Conservation (phyloP, 73 alveolate genomes). For the Tetrahymena thermophila region DNA sequence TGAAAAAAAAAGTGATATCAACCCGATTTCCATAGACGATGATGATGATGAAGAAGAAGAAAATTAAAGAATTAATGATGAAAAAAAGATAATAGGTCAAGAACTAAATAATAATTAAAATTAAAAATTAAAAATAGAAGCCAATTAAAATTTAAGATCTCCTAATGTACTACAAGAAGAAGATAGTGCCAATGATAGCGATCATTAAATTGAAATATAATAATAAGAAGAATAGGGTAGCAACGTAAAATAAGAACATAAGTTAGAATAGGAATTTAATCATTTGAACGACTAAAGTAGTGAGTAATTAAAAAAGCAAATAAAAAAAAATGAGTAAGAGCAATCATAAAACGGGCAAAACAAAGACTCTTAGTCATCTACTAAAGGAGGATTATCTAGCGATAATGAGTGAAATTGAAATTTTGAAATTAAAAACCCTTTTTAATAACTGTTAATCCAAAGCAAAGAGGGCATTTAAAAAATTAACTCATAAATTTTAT, state of each 20-base stretch:
- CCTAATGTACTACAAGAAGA: not conserved
- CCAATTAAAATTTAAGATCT: not conserved
- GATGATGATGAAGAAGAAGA: not conserved
- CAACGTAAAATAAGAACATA: not conserved
- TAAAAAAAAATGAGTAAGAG: not conserved
- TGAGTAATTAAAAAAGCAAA: not conserved
- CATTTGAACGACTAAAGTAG: not conserved
- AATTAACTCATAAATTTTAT: not conserved
- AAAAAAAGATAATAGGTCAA: not conserved
- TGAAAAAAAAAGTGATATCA: not conserved
- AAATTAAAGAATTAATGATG: not conserved
- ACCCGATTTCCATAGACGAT: not conserved
- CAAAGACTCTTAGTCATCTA: not conserved
- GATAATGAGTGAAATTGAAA: not conserved
- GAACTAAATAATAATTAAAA: not conserved
- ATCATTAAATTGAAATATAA: too few relatives aligned
- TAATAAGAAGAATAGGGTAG: not conserved
- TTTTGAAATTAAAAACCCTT: not conserved
- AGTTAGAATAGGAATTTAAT: not conserved
- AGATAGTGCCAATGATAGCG: not conserved
- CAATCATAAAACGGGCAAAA: not conserved
- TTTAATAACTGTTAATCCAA: not conserved
- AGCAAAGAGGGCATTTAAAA: not conserved
- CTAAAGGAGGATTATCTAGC: not conserved
- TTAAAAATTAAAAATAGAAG: not conserved